Evolutionary conservation across 805 yeast genomes (phyloP).

Genomic region (Metschnikowia cerradonensis): DNA sequence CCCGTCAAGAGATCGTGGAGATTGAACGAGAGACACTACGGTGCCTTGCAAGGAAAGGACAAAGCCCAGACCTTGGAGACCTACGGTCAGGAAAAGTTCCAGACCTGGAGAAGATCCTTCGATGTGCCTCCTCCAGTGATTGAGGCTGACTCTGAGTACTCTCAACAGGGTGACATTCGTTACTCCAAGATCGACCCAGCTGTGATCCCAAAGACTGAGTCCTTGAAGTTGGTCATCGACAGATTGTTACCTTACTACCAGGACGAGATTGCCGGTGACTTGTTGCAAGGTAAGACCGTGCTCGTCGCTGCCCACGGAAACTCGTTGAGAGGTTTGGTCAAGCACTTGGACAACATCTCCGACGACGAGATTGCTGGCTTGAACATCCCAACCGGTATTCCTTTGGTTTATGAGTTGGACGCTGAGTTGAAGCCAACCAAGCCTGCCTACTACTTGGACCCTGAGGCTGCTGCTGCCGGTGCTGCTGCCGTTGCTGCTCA

Average conservation of each 20-base stretch:
- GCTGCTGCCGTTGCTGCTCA: constrained; percentile 99
- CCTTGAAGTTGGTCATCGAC: constrained; percentile 90
- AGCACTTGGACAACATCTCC: constrained; percentile 90
- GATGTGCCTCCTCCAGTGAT: constrained; percentile 95
- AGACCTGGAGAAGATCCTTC: constrained; percentile 94
- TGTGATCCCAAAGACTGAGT: constrained; percentile 90
- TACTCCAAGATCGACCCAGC: constrained; percentile 79
- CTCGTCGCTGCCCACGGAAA: constrained; percentile 96
- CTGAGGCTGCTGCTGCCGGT: constrained; percentile 99
- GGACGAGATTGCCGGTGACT: constrained; percentile 81
- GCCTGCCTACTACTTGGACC: constrained; percentile 95
- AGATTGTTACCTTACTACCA: constrained; percentile 97
- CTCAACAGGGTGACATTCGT: constrained; percentile 83
- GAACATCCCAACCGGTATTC: constrained; percentile 98
- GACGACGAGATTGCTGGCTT: constrained; percentile 89
- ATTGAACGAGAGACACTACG: constrained; percentile 98
- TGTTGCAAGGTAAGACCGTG: constrained; percentile 84
- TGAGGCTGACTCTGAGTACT: constrained; percentile 70
- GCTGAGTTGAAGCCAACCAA: constrained; percentile 81
- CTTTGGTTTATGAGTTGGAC: constrained; percentile 94
- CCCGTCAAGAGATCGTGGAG: constrained; percentile 96
- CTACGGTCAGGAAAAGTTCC: constrained; percentile 91
- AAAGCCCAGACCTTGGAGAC: constrained; percentile 86
- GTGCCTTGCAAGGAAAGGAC: constrained; percentile 98
- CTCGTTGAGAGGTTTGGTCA: constrained; percentile 94